Evolutionary conservation across 192 early-diverging fungal genomes (phyloP), one percentile per base, ranked within the genome.

Genomic region (Thamnidium elegans): DNA sequence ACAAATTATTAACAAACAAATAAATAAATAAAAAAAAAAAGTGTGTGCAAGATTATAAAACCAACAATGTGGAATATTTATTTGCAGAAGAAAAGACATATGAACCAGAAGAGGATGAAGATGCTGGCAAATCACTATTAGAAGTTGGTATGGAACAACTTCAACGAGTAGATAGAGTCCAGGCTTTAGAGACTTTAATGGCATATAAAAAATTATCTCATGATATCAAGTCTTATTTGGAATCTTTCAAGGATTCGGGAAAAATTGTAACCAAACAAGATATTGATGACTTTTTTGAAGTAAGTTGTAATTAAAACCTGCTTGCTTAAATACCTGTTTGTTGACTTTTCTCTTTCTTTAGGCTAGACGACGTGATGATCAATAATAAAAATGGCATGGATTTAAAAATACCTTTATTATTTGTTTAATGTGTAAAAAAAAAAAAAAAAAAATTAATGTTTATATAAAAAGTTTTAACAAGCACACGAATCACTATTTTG

Each of bases 61-160:
- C 73, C 42, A 60, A 81, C 43, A 52, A 70, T 1, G 71, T 89
- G 7, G 50, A 64, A n/a, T 89, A 80, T 43, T 65, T 90, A 17
- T 19, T 88, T 23, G 68, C 74, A 17, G 84, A 81, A 19, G 91
- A 95, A 53, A 79, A 79, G 1, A 75, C 88, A 1, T 85, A 84
- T 61, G 90, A 91, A 64, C 91, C 90, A 19, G 90, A 91, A 52
- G 81, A 87, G n/a, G 93, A 97, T 69, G 84, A 88, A 15, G 79
- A 83, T 21, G 78, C 75, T 34, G 68, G 75, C 47, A 84, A 78
- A 58, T 92, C 92, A 0, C 70, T 92, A 4, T 84, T 91, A 50
- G 93, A 94, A 30, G 75, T 82, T 21, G 93, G 89, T 15, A 83
- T 97, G 83, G 81, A 89, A 55, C 77, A 81, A 62, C 71, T 97